A percentile compares a stretch with the other conserved stretches of the same genome.
phyloP scores from a whole-genome alignment of 2,329 filamentous ascomycete species.

The Mariannaea sp. region DNA sequence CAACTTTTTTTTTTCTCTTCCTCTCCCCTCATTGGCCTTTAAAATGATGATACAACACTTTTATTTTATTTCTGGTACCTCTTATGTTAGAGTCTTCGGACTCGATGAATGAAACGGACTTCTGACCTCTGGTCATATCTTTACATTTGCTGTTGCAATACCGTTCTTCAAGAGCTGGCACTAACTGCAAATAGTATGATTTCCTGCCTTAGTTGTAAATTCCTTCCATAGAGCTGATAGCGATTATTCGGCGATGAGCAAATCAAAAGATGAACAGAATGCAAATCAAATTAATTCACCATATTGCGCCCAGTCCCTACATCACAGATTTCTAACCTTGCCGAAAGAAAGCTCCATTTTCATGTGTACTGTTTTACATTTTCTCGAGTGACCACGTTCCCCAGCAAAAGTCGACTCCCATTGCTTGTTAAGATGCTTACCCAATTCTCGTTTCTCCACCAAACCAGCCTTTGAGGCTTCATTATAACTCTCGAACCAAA shows the following conservation, averaged over 20 bases:
- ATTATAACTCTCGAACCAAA: neutral
- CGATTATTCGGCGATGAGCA: too few species aligned
- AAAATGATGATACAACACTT: slow-evolving; percentile 76
- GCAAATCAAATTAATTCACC: slow-evolving; percentile 12
- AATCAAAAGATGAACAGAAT: neutral
- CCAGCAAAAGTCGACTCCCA: slow-evolving; percentile 26
- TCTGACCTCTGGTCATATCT: slow-evolving; percentile 61
- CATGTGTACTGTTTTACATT: slow-evolving; percentile 39
- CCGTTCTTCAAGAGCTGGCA: slow-evolving; percentile 3
- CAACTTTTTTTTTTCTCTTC: slow-evolving; percentile 5
- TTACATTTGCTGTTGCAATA: slow-evolving; percentile 14
- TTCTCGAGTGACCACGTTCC: slow-evolving; percentile 30
- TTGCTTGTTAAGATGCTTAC: slow-evolving; percentile 23
- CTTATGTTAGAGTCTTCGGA: slow-evolving; percentile 80
- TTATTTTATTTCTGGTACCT: slow-evolving; percentile 90
- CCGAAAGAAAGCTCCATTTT: slow-evolving; percentile 21
- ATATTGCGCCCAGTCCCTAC: slow-evolving; percentile 11
- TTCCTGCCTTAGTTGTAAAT: too few species aligned
- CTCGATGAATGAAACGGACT: slow-evolving; percentile 85
- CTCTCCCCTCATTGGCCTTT: slow-evolving; percentile 32
- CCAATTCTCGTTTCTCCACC: slow-evolving; percentile 19
- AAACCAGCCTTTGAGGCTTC: neutral
- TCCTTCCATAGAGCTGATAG: neutral
- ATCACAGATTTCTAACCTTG: slow-evolving; percentile 12
- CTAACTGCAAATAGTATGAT: slow-evolving; percentile 29